phyloP scores from a whole-genome alignment of 495 filamentous ascomycete genomes.

The Cercophora sp. region DNA sequence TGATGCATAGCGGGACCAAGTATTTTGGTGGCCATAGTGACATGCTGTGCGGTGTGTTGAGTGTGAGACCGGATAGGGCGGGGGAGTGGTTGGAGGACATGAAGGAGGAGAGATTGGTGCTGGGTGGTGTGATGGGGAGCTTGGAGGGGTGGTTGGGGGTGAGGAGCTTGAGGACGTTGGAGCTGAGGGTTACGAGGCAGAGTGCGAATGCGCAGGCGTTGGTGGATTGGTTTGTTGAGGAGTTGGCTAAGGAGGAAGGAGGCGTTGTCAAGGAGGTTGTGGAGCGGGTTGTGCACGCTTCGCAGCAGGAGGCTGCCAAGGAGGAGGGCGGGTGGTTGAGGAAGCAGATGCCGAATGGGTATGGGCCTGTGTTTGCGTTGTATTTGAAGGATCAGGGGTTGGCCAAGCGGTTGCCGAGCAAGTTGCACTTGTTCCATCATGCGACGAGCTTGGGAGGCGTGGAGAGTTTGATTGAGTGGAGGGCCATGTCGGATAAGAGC shows the following conservation, averaged over 20 bases:
- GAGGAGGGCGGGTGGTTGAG: slow-evolving; percentile 65
- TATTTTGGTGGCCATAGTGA: slow-evolving; percentile 94
- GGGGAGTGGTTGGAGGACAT: slow-evolving; percentile 55
- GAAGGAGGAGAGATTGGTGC: slow-evolving; percentile 58
- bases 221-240: slow-evolving; percentile 63
- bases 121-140: slow-evolving; percentile 87
- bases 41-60: slow-evolving; percentile 80
- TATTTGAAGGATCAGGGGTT: slow-evolving; percentile 53
- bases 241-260: slow-evolving; percentile 29
- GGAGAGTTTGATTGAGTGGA: slow-evolving; percentile 89
- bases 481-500: slow-evolving; percentile 72
- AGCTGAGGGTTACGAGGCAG: slow-evolving; percentile 74
- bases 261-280: slow-evolving; percentile 51
- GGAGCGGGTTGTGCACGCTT: slow-evolving; percentile 66
- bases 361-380: slow-evolving; percentile 82
- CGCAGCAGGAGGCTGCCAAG: slow-evolving; percentile 59
- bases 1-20: slow-evolving; percentile 92
- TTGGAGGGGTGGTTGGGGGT: slow-evolving; percentile 91
- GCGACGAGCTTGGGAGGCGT: slow-evolving; percentile 91
- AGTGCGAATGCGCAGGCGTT: slow-evolving; percentile 61
- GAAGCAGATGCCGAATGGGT: slow-evolving; percentile 90
- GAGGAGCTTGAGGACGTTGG: slow-evolving; percentile 78
- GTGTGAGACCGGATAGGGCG: slow-evolving; percentile 42
- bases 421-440: slow-evolving; percentile 83
- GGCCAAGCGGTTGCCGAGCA: slow-evolving; percentile 69